Evolutionary conservation across 495 filamentous ascomycete genomes (phyloP).

Genomic region (Platismatia glauca): DNA sequence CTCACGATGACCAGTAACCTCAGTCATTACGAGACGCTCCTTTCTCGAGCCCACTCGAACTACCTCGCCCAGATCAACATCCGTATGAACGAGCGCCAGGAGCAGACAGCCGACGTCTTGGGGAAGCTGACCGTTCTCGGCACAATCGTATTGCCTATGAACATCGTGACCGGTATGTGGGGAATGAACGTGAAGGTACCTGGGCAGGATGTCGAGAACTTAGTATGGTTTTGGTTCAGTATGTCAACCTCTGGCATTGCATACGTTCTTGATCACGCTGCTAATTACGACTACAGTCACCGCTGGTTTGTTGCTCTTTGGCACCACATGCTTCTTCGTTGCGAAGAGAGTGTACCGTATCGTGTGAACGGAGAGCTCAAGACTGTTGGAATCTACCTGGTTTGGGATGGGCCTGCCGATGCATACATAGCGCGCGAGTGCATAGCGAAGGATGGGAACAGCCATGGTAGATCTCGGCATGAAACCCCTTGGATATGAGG

Average conservation of each 20-base stretch:
- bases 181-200: slow-evolving; percentile 98
- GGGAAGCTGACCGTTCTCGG: slow-evolving; percentile 92
- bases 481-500: neutral
- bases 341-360: slow-evolving; percentile 73
- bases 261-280: slow-evolving; percentile 11
- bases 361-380: slow-evolving; percentile 33
- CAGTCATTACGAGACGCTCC: slow-evolving; percentile 88
- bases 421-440: neutral
- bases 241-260: slow-evolving; percentile 21
- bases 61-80: slow-evolving; percentile 95
- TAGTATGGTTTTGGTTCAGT: slow-evolving; percentile 59
- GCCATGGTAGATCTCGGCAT: neutral
- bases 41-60: slow-evolving; percentile 88
- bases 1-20: slow-evolving; percentile 96
- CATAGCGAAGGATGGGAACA: slow-evolving; percentile 9
- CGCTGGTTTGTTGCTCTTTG: slow-evolving; percentile 66
- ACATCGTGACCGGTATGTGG: slow-evolving; percentile 97
- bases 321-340: slow-evolving; percentile 64
- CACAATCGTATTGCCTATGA: slow-evolving; percentile 95
- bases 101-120: slow-evolving; percentile 88
- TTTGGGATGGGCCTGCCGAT: neutral
- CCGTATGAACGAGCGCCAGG: slow-evolving; percentile 92
- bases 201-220: slow-evolving; percentile 61
- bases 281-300: slow-evolving; percentile 46
- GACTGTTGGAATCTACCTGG: neutral